Evolutionary conservation across 805 yeast genomes (phyloP), one percentile per base, ranked within the genome.

Genomic region (Starmerella riodocensis): DNA sequence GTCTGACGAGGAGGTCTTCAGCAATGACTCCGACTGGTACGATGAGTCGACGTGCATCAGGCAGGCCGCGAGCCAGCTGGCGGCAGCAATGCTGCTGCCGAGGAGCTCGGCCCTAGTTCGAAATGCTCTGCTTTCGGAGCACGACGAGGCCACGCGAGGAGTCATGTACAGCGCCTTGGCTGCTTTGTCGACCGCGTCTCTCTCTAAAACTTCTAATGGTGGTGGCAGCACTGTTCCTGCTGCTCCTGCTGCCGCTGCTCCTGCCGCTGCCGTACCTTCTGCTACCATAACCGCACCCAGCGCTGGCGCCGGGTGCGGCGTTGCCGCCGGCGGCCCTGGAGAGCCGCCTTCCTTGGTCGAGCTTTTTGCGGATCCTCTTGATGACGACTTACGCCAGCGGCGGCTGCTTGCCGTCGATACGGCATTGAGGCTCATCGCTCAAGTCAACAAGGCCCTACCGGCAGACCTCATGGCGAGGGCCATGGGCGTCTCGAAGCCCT

Each of bases 1-100:
- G 19, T 22, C 20, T 7, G 44, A 32, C 18, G 39, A 29, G 4
- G 43, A 27, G 8, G 20, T 31, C 19, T 16, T 26, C 19, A 34
- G 16, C 23, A 29, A 34, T 23, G 44, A 40, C 27, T 32, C 43
- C 6, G 40, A 32, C 12, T 40, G 29, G 26, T 32, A 36, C 18
- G 44, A 40, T 34, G 44, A 40, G 31, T 28, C 37, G 20, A 23
- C 34, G 24, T 24, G 37, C n/a, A 28, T 40, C n/a, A 24, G 43
- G 4, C 38, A 32, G 19, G 43, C 39, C 16, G 43, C 39, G 3
- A 30, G 39, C 3, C 17, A 24, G 26, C 36, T 40, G 6, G 36
- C 39, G 6, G 29, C 17, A 14, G 29, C 16, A 6, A 17, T 23
- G 4, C 4, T 5, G 18, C 8, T 5, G 4, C 19, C 24, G 18